A percentile compares a stretch with the other conserved stretches of the same genome.
phyloP scores from a whole-genome alignment of 805 yeast species.

The Komagataella pastoris region DNA sequence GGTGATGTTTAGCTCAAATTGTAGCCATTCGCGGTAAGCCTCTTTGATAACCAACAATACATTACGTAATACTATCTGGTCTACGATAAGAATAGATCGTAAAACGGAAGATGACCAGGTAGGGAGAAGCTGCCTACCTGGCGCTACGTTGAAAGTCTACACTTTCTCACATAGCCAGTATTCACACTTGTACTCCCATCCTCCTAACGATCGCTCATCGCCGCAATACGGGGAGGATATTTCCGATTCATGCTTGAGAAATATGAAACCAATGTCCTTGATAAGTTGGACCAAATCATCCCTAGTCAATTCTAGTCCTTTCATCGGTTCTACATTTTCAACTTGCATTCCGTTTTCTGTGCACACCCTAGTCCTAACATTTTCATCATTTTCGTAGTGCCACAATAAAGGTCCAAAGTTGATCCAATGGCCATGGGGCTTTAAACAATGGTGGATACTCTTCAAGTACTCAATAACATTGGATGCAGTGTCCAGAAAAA shows the following conservation, averaged over 20 bases:
- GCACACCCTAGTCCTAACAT: conserved; percentile 10
- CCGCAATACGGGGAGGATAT: conserved; percentile 40
- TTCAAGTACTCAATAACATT: conserved; percentile 44
- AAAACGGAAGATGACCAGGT: not conserved
- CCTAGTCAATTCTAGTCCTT: conserved; percentile 46
- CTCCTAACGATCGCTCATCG: conserved; percentile 35
- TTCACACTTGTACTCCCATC: conserved; percentile 47
- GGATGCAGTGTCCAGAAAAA: conserved; percentile 51
- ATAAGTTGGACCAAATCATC: conserved; percentile 40
- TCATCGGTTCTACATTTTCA: conserved; percentile 20
- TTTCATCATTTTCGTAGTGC: conserved; percentile 51
- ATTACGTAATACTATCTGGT: not conserved
- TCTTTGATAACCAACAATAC: not conserved
- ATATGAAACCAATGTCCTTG: conserved; percentile 33
- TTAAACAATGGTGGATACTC: conserved; percentile 31
- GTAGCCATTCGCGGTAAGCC: not conserved
- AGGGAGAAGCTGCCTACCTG: not conserved
- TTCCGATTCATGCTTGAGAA: conserved; percentile 27
- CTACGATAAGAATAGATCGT: not conserved
- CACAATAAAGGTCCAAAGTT: conserved; percentile 60
- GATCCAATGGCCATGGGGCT: conserved; percentile 38
- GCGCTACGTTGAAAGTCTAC: not conserved
- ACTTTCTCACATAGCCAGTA: conserved; percentile 48
- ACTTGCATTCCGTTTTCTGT: conserved; percentile 11
- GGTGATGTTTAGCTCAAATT: not conserved